Percentiles rank a stretch among this genome's conserved stretches.
Evolutionary conservation across 139 green algal genomes (phyloP).

Genomic region (Chlorella sorokiniana): DNA sequence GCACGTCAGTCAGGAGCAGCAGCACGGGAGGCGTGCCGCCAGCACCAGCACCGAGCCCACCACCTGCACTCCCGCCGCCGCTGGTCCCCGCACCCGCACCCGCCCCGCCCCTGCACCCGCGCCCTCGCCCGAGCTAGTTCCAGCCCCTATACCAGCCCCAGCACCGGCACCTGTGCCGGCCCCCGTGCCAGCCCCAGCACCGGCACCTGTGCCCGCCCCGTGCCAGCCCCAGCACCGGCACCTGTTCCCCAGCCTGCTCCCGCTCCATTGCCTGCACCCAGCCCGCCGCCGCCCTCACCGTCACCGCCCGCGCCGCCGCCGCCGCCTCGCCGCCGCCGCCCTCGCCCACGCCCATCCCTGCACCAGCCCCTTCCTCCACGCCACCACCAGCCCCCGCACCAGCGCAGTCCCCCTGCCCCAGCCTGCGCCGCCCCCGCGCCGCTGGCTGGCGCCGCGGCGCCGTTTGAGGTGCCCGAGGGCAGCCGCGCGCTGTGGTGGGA

Average conservation of each 20-base stretch:
- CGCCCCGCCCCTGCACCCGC: background rate
- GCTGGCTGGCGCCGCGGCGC: background rate
- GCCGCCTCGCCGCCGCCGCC: background rate
- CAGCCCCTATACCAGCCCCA: background rate
- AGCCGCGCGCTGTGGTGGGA: background rate
- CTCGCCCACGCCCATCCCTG: background rate
- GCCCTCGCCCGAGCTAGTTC: background rate
- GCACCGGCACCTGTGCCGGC: background rate
- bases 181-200: background rate
- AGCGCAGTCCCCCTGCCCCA: background rate
- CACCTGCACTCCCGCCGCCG: background rate
- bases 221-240: background rate
- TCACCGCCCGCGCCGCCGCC: background rate
- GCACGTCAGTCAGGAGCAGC: background rate
- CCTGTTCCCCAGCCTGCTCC: background rate
- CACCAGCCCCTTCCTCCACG: background rate
- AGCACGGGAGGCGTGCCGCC: too few relatives aligned
- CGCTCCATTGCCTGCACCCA: background rate
- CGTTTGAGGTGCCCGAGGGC: background rate
- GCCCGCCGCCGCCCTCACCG: background rate
- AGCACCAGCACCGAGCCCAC: background rate
- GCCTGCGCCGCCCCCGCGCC: background rate
- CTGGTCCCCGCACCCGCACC: too few relatives aligned
- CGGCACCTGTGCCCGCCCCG: background rate
- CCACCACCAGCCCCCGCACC: background rate